Percentiles rank a stretch among this genome's conserved stretches.
These are phyloP conservation scores for Ophiocytium majus DNA, from an alignment of 352 stramenopile genomes.

Conservation along the genomic window DNA sequence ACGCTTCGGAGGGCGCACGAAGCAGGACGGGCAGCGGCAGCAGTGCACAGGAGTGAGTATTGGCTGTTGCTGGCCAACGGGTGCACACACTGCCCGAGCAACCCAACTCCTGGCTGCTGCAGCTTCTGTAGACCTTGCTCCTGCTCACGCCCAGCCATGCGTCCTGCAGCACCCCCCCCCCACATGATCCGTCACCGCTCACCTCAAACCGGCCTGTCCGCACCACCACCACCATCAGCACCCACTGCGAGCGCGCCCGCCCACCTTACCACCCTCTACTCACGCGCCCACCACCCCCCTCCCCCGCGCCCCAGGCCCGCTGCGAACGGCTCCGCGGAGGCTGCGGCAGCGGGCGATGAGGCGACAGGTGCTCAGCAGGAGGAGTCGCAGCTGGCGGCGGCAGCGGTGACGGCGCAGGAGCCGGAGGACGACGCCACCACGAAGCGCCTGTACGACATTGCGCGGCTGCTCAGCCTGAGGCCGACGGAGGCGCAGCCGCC, in stretches of 20 bases:
- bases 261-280: too few relatives aligned
- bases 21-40: too few relatives aligned
- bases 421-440: background rate
- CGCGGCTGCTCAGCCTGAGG: constrained; percentile 31
- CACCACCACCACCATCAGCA: too few relatives aligned
- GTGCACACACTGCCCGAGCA: too few relatives aligned
- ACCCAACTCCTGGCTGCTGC: too few relatives aligned
- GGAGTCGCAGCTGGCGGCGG: background rate
- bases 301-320: background rate
- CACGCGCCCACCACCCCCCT: background rate
- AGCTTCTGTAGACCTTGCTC: background rate
- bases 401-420: background rate
- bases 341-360: background rate
- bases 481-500: constrained; percentile 32
- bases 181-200: background rate
- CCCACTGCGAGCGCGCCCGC: too few relatives aligned
- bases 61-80: too few relatives aligned
- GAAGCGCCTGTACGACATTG: constrained; percentile 35
- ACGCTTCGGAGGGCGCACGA: too few relatives aligned
- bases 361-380: background rate
- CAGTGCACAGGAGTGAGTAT: too few relatives aligned
- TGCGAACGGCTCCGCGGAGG: background rate
- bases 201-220: background rate
- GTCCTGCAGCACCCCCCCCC: background rate
- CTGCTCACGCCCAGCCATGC: background rate